Conservation (phyloP, 768 basidiomycete species). For the Mrakia hoshinonis region DNA sequence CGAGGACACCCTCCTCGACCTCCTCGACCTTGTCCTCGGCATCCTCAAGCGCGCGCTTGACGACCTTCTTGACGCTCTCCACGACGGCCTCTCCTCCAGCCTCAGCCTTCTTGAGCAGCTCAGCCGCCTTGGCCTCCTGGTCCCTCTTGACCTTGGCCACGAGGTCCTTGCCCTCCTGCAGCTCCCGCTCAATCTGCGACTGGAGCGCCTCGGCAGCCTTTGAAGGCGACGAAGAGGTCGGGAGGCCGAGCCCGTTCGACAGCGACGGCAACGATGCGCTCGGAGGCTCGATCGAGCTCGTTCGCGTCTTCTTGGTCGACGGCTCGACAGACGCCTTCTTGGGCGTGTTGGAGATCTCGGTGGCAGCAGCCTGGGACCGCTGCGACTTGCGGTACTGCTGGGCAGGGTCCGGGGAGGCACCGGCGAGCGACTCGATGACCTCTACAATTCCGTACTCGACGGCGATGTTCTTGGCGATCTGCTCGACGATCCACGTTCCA, state of each 20-base stretch:
- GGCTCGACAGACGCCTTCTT: constrained; percentile 37
- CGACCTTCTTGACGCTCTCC: neutral
- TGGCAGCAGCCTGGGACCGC: constrained; percentile 39
- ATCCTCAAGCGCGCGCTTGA: constrained; percentile 12
- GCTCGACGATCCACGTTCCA: constrained; percentile 56
- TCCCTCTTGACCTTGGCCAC: constrained; percentile 19
- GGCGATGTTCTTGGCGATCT: constrained; percentile 60
- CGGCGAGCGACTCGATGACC: constrained; percentile 49
- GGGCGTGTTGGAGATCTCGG: constrained; percentile 38
- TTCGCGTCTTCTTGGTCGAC: constrained; percentile 21
- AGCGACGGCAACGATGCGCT: constrained; percentile 31
- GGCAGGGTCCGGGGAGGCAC: constrained; percentile 67
- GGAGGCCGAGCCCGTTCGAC: constrained; percentile 12
- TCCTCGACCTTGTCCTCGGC: constrained; percentile 47
- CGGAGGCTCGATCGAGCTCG: constrained; percentile 10
- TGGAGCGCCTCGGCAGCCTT: constrained; percentile 30
- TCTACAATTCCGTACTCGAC: constrained; percentile 55
- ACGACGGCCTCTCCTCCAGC: neutral
- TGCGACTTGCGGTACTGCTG: constrained; percentile 66
- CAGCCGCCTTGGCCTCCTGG: neutral
- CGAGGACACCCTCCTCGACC: constrained; percentile 51
- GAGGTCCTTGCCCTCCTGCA: constrained; percentile 8
- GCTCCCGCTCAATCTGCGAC: constrained; percentile 30
- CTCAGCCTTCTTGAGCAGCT: neutral
- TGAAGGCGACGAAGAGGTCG: neutral